Base-by-base conservation (phyloP, 352 stramenopile species). In the Phytopythium montanum region DNA sequence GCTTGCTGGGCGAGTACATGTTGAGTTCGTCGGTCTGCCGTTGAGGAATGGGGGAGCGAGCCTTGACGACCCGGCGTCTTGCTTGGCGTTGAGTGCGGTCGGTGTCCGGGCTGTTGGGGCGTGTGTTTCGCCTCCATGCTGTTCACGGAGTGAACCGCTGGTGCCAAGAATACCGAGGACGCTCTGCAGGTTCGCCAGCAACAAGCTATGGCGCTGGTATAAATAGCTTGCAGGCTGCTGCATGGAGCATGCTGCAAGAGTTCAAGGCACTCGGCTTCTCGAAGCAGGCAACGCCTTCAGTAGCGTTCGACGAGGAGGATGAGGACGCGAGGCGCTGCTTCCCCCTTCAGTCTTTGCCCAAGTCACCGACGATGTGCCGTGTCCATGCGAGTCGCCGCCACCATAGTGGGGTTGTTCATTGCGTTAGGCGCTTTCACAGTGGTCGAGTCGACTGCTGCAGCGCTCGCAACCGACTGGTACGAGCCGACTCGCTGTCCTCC, bases 401-500 rank as follows among this genome's bases (percentile, higher is more conserved):
- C 16, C 21, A 26, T 50, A 21, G 44, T 26, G 21, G 2, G 19
- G 23, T 5, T 31, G 5, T 10, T 38, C 31, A n/a, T 42, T 14
- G 31, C 49, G 19, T 12, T 55, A 5, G 19, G 31, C 29, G 7
- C 31, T 26, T 3, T 26, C 3, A 10, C 34, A 2, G 12, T 19
- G 7, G 31, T 31, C 5, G 18, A 28, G 28, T 39, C 34, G 1
- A 19, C 29, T 19, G 7, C 45, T 19, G 48, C 31, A 0, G 59
- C 54, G 16, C 59, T 85, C 10, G 79, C 72, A 8, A 73, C 76
- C 12, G 68, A 70, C 23, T 88, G 69, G 80, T 90, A 88, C 44
- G 18, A 62, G 14, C 62, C 75, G 0, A 91, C 79, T 13, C 82
- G 85, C 10, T 94, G 85, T 41, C 73, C 75, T 29, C 76, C 89